A percentile compares a stretch with the other conserved stretches of the same genome.
Evolutionary conservation across 345 rosid genomes (phyloP).

Genomic region (Eucalyptus pauciflora): DNA sequence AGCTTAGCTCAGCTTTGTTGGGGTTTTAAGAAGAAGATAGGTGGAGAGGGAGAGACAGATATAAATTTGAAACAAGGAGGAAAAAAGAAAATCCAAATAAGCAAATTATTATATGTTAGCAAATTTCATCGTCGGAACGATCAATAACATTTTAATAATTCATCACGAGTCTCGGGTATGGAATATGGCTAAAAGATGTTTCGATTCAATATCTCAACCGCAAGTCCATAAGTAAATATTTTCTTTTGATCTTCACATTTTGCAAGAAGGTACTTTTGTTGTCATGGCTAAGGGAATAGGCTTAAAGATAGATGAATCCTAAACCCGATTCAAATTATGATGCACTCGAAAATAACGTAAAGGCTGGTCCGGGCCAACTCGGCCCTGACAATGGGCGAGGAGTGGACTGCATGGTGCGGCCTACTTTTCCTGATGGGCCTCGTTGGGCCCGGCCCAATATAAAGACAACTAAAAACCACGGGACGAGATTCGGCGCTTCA

Average conservation of each 20-base stretch:
- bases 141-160: background rate
- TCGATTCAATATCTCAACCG: background rate
- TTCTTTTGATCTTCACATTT: background rate
- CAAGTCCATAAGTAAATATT: background rate
- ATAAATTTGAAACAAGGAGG: background rate
- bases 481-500: background rate
- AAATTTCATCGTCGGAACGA: background rate
- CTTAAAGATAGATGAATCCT: background rate
- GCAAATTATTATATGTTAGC: background rate
- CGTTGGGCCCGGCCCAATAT: background rate
- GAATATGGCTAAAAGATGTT: background rate
- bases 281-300: background rate
- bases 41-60: background rate
- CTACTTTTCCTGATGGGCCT: background rate
- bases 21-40: background rate
- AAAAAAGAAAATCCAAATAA: background rate
- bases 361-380: background rate
- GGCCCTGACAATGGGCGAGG: background rate
- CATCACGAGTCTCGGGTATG: too few relatives aligned
- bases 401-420: background rate
- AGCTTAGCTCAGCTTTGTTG: background rate
- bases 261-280: background rate
- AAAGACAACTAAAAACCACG: background rate
- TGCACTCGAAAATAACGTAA: background rate
- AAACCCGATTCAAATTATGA: background rate